These are phyloP conservation scores for Penicillium hordei DNA, from an alignment of 2,329 filamentous ascomycete genomes.

Conservation along the genomic window DNA sequence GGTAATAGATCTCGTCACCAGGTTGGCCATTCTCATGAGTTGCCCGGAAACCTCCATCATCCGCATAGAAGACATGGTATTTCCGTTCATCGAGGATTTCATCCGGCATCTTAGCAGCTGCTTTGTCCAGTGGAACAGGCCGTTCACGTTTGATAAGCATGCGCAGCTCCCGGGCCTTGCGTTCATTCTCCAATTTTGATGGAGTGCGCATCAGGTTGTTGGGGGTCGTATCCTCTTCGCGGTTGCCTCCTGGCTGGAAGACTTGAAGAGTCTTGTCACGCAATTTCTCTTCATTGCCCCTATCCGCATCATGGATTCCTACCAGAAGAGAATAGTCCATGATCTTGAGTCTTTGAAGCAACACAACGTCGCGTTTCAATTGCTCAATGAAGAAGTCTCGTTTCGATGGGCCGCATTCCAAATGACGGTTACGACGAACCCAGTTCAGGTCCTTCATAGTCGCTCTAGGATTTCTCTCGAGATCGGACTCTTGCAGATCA, in stretches of 20 bases:
- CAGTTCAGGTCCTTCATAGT: constrained; percentile 97
- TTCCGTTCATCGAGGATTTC: constrained; percentile 74
- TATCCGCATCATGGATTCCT: constrained; percentile 85
- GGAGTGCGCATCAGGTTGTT: constrained; percentile 81
- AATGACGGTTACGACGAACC: constrained; percentile 77
- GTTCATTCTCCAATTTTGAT: constrained; percentile 85
- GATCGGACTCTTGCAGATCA: constrained; percentile 83
- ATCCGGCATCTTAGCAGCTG: constrained; percentile 81
- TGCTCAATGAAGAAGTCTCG: constrained; percentile 86
- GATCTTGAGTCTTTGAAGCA: constrained; percentile 86
- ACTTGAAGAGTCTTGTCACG: constrained; percentile 86
- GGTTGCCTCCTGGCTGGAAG: constrained; percentile 82
- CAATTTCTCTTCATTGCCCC: constrained; percentile 93
- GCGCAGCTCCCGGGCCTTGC: constrained; percentile 85
- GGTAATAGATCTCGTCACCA: constrained; percentile 93
- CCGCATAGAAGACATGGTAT: constrained; percentile 84
- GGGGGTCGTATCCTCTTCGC: constrained; percentile 59
- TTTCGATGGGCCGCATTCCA: constrained; percentile 87
- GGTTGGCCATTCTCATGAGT: constrained; percentile 85
- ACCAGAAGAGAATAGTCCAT: constrained; percentile 98
- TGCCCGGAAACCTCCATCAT: constrained; percentile 89
- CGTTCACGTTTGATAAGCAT: constrained; percentile 91
- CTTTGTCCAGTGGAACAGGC: constrained; percentile 87
- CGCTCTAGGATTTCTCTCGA: constrained; percentile 84
- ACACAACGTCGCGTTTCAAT: constrained; percentile 78